Percentiles rank a stretch among this genome's conserved stretches.
These are phyloP conservation scores for Nitzschia palea DNA, from an alignment of 108 stramenopile genomes.

Conservation along the genomic window DNA sequence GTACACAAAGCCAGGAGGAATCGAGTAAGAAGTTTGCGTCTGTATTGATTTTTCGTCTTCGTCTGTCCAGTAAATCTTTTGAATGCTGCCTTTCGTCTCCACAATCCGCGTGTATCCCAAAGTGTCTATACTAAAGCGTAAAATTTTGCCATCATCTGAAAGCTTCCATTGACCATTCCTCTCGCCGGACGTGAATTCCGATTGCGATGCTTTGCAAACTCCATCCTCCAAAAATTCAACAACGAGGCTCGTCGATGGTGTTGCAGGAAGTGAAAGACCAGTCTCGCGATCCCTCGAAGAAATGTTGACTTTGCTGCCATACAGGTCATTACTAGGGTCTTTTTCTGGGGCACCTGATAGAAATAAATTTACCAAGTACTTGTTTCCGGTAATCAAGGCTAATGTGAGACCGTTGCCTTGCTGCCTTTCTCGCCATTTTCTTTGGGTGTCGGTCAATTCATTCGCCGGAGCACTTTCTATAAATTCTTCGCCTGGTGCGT, in stretches of 20 bases:
- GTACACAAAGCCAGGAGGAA: slow-evolving; percentile 74
- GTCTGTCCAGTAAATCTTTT: slow-evolving; percentile 73
- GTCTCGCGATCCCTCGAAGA: slow-evolving; percentile 54
- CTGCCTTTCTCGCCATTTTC: slow-evolving; percentile 63
- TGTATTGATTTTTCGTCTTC: slow-evolving; percentile 48
- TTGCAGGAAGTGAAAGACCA: slow-evolving; percentile 61
- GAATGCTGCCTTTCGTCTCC: slow-evolving; percentile 78
- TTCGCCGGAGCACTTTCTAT: not conserved
- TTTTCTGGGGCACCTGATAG: slow-evolving; percentile 70
- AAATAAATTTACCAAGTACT: slow-evolving; percentile 52
- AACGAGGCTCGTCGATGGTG: slow-evolving; percentile 48
- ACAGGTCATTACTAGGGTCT: slow-evolving; percentile 79
- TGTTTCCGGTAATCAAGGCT: slow-evolving; percentile 29
- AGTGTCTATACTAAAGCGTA: slow-evolving; percentile 68
- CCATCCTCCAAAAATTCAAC: slow-evolving; percentile 55
- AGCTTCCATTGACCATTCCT: slow-evolving; percentile 70
- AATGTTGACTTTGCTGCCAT: slow-evolving; percentile 67
- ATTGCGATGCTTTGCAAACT: slow-evolving; percentile 26
- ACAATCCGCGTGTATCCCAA: slow-evolving; percentile 79
- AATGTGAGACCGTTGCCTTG: slow-evolving; percentile 30
- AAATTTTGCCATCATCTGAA: slow-evolving; percentile 54
- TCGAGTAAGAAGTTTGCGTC: slow-evolving; percentile 69
- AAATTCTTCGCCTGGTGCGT: slow-evolving; percentile 44
- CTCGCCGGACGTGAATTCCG: slow-evolving; percentile 46
- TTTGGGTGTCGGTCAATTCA: slow-evolving; percentile 61